Conservation (phyloP, 1,284 basidiomycete species). For the Malassezia yamatoensis region DNA sequence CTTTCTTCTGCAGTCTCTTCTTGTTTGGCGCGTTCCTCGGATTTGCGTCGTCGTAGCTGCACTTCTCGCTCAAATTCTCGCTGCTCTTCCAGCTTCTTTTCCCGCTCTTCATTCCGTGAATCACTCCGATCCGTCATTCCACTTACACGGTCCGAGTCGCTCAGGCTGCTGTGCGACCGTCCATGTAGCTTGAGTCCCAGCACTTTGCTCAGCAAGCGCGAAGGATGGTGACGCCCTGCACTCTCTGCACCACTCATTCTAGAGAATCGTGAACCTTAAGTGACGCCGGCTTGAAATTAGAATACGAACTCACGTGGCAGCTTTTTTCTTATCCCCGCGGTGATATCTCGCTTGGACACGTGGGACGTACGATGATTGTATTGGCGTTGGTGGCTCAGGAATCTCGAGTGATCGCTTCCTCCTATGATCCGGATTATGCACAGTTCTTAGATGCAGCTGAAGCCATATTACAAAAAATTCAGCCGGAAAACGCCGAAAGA, state of each 20-base stretch:
- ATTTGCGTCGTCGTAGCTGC: constrained; percentile 13
- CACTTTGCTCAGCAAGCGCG: not conserved
- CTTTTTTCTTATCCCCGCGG: no score
- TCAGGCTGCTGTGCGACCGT: not conserved
- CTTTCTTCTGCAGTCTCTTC: constrained; percentile 35
- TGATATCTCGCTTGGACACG: no score
- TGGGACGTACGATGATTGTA: constrained; percentile 28
- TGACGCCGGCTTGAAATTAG: no score
- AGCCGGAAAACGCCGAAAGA: constrained; percentile 74
- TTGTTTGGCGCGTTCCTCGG: constrained; percentile 20
- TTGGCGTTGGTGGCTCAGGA: constrained; percentile 39
- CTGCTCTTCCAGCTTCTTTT: constrained; percentile 11
- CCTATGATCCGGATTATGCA: constrained; percentile 30
- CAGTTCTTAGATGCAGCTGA: constrained; percentile 60
- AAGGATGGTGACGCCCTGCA: not conserved
- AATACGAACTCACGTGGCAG: no score
- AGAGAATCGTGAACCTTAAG: not conserved
- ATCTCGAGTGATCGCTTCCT: constrained; percentile 27
- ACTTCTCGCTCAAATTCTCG: constrained; percentile 14
- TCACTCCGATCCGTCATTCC: not conserved
- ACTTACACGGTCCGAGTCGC: not conserved
- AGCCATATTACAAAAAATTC: constrained; percentile 86
- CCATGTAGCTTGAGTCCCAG: not conserved
- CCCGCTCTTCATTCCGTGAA: not conserved
- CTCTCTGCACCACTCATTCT: not conserved